These are phyloP conservation scores for Prunus salicina DNA, from an alignment of 306 rosid genomes.

Conservation along the genomic window DNA sequence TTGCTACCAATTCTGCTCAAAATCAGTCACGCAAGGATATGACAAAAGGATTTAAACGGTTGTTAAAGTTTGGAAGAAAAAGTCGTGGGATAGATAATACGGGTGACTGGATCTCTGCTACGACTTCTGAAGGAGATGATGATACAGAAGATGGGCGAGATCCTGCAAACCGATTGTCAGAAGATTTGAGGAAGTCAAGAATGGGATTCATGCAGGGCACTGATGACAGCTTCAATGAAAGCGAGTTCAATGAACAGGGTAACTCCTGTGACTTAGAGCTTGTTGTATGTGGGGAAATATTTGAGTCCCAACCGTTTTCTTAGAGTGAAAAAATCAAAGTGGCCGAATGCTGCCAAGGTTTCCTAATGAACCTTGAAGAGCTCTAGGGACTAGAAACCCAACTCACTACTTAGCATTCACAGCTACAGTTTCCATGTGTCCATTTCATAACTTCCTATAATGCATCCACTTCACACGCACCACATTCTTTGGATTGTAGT, in stretches of 20 bases:
- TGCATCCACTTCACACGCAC: not conserved
- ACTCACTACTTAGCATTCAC: not conserved
- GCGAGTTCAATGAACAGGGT: constrained; percentile 85
- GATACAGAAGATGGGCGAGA: constrained; percentile 93
- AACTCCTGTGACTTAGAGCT: constrained; percentile 10
- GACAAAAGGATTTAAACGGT: constrained; percentile 87
- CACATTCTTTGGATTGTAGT: not conserved
- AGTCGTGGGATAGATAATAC: constrained; percentile 83
- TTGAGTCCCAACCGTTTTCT: not conserved
- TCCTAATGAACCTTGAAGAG: not conserved
- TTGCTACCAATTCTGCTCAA: constrained; percentile 71
- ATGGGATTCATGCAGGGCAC: constrained; percentile 92
- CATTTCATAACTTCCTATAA: not conserved
- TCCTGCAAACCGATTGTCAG: constrained; percentile 77
- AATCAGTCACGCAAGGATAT: constrained; percentile 90
- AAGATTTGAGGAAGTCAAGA: constrained; percentile 94
- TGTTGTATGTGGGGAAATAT: not conserved
- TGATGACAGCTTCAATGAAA: constrained; percentile 83
- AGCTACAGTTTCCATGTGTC: not conserved
- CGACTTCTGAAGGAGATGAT: constrained; percentile 99
- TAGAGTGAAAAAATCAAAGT: not conserved
- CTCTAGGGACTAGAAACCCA: not conserved
- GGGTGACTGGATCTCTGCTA: constrained; percentile 93
- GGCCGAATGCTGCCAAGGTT: not conserved
- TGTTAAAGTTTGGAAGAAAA: constrained; percentile 91